A percentile compares a stretch with the other conserved stretches of the same genome.
phyloP scores from a whole-genome alignment of 129 eudicot genomes.

The Kitagawia praeruptora region DNA sequence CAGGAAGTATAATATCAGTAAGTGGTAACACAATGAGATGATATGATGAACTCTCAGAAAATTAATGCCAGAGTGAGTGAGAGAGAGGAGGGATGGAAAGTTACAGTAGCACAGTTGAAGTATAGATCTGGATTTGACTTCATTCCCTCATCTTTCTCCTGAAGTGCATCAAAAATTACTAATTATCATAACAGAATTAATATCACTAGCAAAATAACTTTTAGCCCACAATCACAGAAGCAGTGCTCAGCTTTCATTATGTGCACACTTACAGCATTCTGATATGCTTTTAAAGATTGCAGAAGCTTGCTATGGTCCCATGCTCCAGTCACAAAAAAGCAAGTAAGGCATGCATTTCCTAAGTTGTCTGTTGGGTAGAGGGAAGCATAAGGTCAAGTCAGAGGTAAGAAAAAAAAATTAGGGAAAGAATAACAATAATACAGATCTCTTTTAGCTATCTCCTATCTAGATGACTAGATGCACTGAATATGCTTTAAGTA shows the following conservation, averaged over 20 bases:
- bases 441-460: neutral
- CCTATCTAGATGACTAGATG: neutral
- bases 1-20: neutral
- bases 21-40: neutral
- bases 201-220: neutral
- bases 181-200: neutral
- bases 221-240: neutral
- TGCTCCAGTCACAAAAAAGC: constrained; percentile 86
- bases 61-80: neutral
- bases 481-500: neutral
- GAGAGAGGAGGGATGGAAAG: constrained; percentile 15
- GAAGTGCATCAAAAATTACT: constrained; percentile 23
- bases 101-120: constrained; percentile 83
- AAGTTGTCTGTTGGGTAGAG: constrained; percentile 57
- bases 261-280: constrained; percentile 70
- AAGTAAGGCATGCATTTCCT: constrained; percentile 91
- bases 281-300: constrained; percentile 86
- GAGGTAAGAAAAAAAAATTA: neutral
- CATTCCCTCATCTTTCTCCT: constrained; percentile 97
- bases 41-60: neutral
- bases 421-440: neutral
- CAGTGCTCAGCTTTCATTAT: neutral
- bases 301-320: constrained; percentile 82
- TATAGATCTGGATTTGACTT: constrained; percentile 80
- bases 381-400: neutral